These are phyloP conservation scores for Talaromyces albobiverticillius DNA, from an alignment of 2,329 filamentous ascomycete genomes.

Conservation along the genomic window DNA sequence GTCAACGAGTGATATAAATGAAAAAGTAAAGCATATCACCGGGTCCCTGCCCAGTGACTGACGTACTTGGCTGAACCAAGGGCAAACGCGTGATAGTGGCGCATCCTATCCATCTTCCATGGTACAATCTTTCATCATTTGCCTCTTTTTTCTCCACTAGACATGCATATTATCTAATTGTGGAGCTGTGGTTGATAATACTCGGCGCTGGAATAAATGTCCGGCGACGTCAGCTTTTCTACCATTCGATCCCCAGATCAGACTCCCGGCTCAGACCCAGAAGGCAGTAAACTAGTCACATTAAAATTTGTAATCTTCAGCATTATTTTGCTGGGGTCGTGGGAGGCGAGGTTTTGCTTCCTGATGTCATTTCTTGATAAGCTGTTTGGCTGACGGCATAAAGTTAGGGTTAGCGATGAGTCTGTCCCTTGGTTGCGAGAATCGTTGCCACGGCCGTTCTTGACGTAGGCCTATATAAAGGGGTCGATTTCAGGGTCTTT, in stretches of 20 bases:
- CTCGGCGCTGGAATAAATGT: not conserved
- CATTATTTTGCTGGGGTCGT: not conserved
- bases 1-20: no score
- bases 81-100: not conserved
- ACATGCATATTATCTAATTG: not conserved
- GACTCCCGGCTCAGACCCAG: not conserved
- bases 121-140: not conserved
- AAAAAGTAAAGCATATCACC: not conserved
- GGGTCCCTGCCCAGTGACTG: not conserved
- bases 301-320: not conserved
- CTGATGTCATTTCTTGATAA: not conserved
- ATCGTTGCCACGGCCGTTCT: not conserved
- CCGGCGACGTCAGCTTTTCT: no score
- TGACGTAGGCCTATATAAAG: constrained; percentile 5
- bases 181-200: not conserved
- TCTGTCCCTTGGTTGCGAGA: not conserved
- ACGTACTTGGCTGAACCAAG: not conserved
- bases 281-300: not conserved
- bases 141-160: not conserved
- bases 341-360: not conserved
- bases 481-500: not conserved
- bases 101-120: not conserved
- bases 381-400: no score
- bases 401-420: not conserved
- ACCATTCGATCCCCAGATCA: not conserved